phyloP scores from a whole-genome alignment of 2,329 filamentous ascomycete genomes.

The Orbilia oligospora region DNA sequence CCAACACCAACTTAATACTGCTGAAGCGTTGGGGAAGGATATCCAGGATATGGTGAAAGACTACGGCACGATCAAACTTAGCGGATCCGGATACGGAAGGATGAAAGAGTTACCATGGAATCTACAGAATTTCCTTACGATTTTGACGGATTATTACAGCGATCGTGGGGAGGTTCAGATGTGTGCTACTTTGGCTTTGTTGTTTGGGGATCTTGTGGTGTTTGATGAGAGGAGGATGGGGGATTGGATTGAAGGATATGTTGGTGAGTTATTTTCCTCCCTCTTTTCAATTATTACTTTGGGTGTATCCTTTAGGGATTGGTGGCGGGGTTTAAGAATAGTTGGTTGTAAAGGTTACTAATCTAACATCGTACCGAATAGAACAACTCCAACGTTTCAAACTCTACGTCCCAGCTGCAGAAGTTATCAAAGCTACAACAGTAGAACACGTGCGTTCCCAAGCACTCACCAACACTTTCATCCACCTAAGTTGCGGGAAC shows the following conservation, averaged over 20 bases:
- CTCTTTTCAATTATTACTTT: not conserved
- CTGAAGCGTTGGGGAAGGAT: slow-evolving; percentile 45
- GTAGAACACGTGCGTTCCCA: slow-evolving; percentile 47
- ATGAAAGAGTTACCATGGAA: slow-evolving; percentile 61
- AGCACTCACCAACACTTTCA: slow-evolving; percentile 56
- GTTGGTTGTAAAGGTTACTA: not conserved
- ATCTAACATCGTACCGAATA: slow-evolving; percentile 3
- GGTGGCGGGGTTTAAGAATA: not conserved
- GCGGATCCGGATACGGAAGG: slow-evolving; percentile 51
- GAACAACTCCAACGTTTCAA: slow-evolving; percentile 62
- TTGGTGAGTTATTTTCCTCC: slow-evolving; percentile 54
- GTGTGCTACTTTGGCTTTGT: slow-evolving; percentile 61
- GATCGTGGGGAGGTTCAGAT: slow-evolving; percentile 62
- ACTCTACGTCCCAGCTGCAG: slow-evolving; percentile 61
- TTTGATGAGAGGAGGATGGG: slow-evolving; percentile 60
- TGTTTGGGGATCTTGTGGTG: slow-evolving; percentile 50
- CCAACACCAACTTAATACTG: slow-evolving; percentile 49
- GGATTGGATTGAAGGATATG: slow-evolving; percentile 63
- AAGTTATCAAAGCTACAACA: slow-evolving; percentile 51
- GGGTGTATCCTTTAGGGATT: slow-evolving; percentile 3
- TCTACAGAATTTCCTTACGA: slow-evolving; percentile 60
- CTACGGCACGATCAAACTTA: slow-evolving; percentile 46
- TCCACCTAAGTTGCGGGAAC: slow-evolving; percentile 56
- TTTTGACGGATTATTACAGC: slow-evolving; percentile 60
- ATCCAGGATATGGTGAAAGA: slow-evolving; percentile 52